These are phyloP conservation scores for Fusarium solani-melongenae DNA, from an alignment of 2,329 filamentous ascomycete species.

Conservation along the genomic window DNA sequence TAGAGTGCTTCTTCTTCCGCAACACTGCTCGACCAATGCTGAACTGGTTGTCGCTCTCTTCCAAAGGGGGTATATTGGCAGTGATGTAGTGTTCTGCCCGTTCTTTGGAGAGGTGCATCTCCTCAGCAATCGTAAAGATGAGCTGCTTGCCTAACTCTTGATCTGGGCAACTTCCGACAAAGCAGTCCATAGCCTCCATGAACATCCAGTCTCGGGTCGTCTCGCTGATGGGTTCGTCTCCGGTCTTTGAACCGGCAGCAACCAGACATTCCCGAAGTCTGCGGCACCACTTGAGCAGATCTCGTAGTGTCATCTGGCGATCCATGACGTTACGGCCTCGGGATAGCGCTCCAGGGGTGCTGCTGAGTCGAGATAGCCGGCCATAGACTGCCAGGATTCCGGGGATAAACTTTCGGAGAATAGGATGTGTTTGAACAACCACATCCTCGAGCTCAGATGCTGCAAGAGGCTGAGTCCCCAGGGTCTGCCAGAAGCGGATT, in stretches of 20 bases:
- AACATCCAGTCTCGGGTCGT: conserved; percentile 85
- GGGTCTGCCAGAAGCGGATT: conserved; percentile 83
- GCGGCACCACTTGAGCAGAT: conserved; percentile 92
- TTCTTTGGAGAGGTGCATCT: conserved; percentile 87
- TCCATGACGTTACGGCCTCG: conserved; percentile 57
- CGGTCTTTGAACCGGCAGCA: conserved; percentile 70
- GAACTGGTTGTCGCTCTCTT: conserved; percentile 68
- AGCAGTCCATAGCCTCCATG: conserved; percentile 92
- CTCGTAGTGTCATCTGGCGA: conserved; percentile 74
- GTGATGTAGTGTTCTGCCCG: conserved; percentile 81
- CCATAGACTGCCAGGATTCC: conserved; percentile 70
- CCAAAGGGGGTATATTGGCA: conserved; percentile 77
- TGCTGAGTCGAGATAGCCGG: conserved; percentile 62
- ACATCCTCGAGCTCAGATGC: conserved; percentile 80
- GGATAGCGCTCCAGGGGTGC: conserved; percentile 52
- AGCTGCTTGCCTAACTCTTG: conserved; percentile 69
- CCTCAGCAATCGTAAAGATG: conserved; percentile 80
- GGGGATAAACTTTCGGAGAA: conserved; percentile 71
- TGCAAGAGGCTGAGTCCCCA: conserved; percentile 75
- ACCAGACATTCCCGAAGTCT: conserved; percentile 76
- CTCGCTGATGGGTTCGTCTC: conserved; percentile 78
- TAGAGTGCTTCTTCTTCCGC: conserved; percentile 65
- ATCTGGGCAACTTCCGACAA: conserved; percentile 82
- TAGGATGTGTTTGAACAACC: conserved; percentile 75
- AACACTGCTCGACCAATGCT: conserved; percentile 75